Evolutionary conservation across 2,329 filamentous ascomycete species (phyloP).

Genomic region (Xylaria sp.): DNA sequence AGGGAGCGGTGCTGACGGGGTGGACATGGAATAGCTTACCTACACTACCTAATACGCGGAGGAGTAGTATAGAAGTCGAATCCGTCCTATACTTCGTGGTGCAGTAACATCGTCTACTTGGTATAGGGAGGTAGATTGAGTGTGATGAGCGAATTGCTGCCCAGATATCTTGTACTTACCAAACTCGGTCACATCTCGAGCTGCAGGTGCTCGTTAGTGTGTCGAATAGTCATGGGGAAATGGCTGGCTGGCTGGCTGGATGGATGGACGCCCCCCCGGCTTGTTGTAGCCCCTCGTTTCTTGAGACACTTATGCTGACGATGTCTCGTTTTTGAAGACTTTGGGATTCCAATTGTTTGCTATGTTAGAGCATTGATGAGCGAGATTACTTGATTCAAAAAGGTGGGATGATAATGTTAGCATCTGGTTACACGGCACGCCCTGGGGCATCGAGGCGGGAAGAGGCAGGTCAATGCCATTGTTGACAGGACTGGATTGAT

Average conservation of each 20-base stretch:
- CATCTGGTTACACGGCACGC: background rate
- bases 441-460: conserved; percentile 4
- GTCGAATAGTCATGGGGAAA: conserved; percentile 18
- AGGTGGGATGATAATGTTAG: background rate
- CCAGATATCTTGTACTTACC: conserved; percentile 18
- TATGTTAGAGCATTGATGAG: conserved; percentile 13
- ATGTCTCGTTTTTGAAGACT: conserved; percentile 14
- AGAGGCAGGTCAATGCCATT: conserved; percentile 11
- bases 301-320: conserved; percentile 22
- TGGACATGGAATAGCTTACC: background rate
- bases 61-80: no score
- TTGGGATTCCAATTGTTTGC: conserved; percentile 12
- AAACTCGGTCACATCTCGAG: conserved; percentile 15
- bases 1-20: background rate
- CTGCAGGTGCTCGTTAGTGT: conserved; percentile 25
- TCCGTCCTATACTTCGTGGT: conserved; percentile 11
- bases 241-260: conserved; percentile 14
- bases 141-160: conserved; percentile 21
- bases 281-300: background rate
- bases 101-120: conserved; percentile 21
- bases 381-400: conserved; percentile 17
- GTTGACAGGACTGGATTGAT: conserved; percentile 4
- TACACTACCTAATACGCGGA: no score
- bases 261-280: background rate
- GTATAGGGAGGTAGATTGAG: no score